Conservation (phyloP, 768 basidiomycete species). For the Leccinum broughii region DNA sequence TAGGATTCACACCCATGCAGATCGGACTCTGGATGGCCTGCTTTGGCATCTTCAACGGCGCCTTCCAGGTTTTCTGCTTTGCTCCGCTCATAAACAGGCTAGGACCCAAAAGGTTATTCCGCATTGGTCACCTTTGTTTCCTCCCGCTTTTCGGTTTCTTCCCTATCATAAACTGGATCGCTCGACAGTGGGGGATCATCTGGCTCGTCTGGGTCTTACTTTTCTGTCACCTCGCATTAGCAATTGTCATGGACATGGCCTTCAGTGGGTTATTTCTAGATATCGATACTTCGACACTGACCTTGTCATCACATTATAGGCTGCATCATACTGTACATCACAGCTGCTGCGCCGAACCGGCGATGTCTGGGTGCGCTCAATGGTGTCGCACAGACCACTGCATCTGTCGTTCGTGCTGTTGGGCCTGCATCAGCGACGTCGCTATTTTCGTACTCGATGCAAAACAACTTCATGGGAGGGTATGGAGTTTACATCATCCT, state of each 20-base stretch:
- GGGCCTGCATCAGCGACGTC: slow-evolving; percentile 36
- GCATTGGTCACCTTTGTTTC: slow-evolving; percentile 27
- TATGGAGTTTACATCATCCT: slow-evolving; percentile 36
- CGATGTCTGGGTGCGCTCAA: slow-evolving; percentile 69
- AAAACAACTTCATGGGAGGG: slow-evolving; percentile 38
- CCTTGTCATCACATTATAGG: slow-evolving; percentile 37
- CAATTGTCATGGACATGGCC: slow-evolving; percentile 30
- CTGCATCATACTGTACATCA: slow-evolving; percentile 69
- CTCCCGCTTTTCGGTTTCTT: slow-evolving; percentile 34
- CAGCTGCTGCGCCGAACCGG: slow-evolving; percentile 62
- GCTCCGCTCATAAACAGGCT: slow-evolving; percentile 29
- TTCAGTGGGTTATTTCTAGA: slow-evolving; percentile 26
- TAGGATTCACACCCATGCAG: slow-evolving; percentile 36
- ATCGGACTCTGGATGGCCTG: slow-evolving; percentile 40
- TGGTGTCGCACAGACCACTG: slow-evolving; percentile 41
- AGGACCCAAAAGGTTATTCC: slow-evolving; percentile 36
- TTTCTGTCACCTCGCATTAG: slow-evolving; percentile 24
- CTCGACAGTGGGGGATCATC: slow-evolving; percentile 22
- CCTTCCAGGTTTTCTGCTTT: slow-evolving; percentile 36
- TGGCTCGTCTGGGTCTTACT: slow-evolving; percentile 32
- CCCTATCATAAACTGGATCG: slow-evolving; percentile 31
- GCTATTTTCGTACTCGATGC: slow-evolving; percentile 39
- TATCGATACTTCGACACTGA: background rate
- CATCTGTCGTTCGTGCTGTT: slow-evolving; percentile 33
- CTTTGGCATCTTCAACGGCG: slow-evolving; percentile 34